phyloP scores from a whole-genome alignment of 2,329 filamentous ascomycete genomes.

The Neodidymelliopsis sp. region DNA sequence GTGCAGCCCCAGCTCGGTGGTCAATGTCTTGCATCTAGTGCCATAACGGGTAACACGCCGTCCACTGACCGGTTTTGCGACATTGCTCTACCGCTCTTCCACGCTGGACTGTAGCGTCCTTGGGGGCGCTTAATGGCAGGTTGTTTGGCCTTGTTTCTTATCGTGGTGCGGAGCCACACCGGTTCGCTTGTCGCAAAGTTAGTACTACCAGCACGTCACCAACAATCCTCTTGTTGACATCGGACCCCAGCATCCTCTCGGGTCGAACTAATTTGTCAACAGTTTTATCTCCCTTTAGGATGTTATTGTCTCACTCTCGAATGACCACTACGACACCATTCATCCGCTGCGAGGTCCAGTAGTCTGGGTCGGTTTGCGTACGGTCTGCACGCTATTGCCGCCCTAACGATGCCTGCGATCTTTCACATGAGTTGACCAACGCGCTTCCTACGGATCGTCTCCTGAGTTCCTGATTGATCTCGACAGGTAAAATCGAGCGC shows the following conservation, averaged over 20 bases:
- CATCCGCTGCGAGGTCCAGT: conserved; percentile 12
- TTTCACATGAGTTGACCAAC: conserved; percentile 1
- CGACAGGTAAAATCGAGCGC: background rate
- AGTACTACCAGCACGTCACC: conserved; percentile 10
- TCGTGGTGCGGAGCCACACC: background rate
- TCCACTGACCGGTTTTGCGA: conserved; percentile 2
- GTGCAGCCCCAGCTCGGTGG: conserved; percentile 24
- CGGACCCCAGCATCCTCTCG: conserved; percentile 2
- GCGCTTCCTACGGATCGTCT: conserved; percentile 10
- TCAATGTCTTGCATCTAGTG: conserved; percentile 22
- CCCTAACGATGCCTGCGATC: conserved; percentile 10
- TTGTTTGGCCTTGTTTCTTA: conserved; percentile 7
- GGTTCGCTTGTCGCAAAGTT: conserved; percentile 10
- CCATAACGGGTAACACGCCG: conserved; percentile 1
- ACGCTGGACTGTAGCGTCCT: background rate
- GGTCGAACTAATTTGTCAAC: conserved; percentile 1
- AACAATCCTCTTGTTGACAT: conserved; percentile 12
- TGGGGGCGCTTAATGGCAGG: conserved; percentile 10
- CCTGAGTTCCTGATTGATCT: conserved; percentile 4
- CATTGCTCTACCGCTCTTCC: background rate
- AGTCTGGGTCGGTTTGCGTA: conserved; percentile 6
- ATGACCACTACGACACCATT: conserved; percentile 4
- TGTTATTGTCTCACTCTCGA: conserved; percentile 6
- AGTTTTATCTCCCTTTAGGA: background rate
- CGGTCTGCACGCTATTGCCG: conserved; percentile 9